phyloP scores from a whole-genome alignment of 805 yeast genomes.

The Yamadazyma sp. region DNA sequence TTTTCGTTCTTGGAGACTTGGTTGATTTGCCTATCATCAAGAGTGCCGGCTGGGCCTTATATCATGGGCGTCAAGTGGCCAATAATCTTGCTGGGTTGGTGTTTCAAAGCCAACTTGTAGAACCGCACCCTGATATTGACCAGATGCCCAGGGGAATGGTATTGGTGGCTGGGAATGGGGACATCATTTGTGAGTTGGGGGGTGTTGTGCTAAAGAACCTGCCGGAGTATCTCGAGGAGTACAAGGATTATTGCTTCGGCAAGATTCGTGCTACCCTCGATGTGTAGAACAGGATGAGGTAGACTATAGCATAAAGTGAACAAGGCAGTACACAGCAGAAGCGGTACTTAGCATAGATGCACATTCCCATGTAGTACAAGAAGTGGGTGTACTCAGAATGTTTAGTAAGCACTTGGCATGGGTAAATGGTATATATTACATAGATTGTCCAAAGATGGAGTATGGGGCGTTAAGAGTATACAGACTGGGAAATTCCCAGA shows the following conservation, averaged over 20 bases:
- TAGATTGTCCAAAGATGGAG: too few species aligned
- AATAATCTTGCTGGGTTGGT: conserved; percentile 33
- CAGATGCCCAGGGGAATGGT: conserved; percentile 44
- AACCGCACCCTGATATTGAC: conserved; percentile 32
- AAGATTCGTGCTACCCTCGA: conserved; percentile 37
- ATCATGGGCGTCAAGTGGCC: conserved; percentile 41
- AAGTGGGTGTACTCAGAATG: too few species aligned
- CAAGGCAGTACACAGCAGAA: too few species aligned
- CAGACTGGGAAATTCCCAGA: too few species aligned
- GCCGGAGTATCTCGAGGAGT: conserved; percentile 34
- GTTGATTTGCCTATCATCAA: conserved; percentile 41
- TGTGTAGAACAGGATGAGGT: too few species aligned
- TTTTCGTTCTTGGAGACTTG: conserved; percentile 41
- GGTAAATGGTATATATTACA: too few species aligned
- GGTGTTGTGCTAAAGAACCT: conserved; percentile 36
- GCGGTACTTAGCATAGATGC: too few species aligned
- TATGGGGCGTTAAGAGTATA: too few species aligned
- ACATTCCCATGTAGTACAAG: too few species aligned
- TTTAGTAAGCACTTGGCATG: too few species aligned
- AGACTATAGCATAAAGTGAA: too few species aligned
- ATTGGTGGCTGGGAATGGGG: conserved; percentile 39
- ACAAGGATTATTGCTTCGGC: conserved; percentile 44
- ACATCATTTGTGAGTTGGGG: conserved; percentile 35
- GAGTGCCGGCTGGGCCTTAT: conserved; percentile 48
- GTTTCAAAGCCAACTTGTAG: conserved; percentile 30